Evolutionary conservation across 148 eudicot species (phyloP), one percentile per base, ranked within the genome.

Genomic region (Chenopodium berlandieri): DNA sequence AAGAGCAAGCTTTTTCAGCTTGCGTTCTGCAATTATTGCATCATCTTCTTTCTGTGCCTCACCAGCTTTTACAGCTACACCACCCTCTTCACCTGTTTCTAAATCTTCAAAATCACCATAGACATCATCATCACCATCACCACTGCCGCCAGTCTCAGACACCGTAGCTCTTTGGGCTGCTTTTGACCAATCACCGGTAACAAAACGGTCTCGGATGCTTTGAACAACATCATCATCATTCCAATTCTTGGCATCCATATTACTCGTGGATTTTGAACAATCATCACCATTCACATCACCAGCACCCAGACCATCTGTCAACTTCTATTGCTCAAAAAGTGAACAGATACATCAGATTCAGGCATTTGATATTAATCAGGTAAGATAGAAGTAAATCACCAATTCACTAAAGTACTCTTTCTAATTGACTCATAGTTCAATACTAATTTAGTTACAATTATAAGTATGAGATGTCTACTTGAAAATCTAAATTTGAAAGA

Each of bases 31-130:
- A 54, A 63, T 75, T 40, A 72, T 79, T 12, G 82, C 80, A 72
- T 80, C 87, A 63, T 71, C 88, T 79, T 89, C 89, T 79, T 82
- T 79, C 70, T 75, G 81, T 34, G 32, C 31, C 65, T 69, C 64
- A 46, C 78, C 84, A 25, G 52, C 32, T 32, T 44, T 80, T 75
- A 82, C 65, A 71, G 54, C 77, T 13, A 68, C 83, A 75, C 88
- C 88, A 70, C 79, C 92, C 81, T 85, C 86, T 80, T 91, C 90
- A 79, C 90, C 96, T 37, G 91, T 85, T 87, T 96, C 99, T 86
- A 96, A 69, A 81, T 96, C 99, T 85, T 96, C 98, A 90, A 96
- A 94, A 30, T 96, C 95, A 80, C 94, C 99, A 85, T 82, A 86
- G 30, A 77, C 87, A 73, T 16, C 90, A 85, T 86, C 91, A 76